phyloP scores from a whole-genome alignment of 202 grass and related monocot species.

The Musa balbisiana region DNA sequence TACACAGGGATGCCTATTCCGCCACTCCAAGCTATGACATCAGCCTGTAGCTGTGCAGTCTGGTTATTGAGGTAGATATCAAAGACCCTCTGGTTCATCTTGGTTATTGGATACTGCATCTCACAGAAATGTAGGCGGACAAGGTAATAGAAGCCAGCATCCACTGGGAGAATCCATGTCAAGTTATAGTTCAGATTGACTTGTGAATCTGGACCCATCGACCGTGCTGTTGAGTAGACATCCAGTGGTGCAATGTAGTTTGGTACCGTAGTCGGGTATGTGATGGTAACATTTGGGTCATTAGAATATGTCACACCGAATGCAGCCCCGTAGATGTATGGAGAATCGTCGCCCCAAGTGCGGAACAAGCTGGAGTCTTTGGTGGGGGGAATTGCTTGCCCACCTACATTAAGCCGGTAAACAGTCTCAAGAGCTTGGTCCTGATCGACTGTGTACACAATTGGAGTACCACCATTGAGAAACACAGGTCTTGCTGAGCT shows the following conservation, averaged over 20 bases:
- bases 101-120: conserved; percentile 6
- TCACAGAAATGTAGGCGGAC: conserved; percentile 21
- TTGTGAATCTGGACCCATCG: not conserved
- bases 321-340: not conserved
- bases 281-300: not conserved
- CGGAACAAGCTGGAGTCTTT: conserved; percentile 6
- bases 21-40: conserved; percentile 4
- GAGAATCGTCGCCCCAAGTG: not conserved
- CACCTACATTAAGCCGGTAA: conserved; percentile 14
- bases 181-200: conserved; percentile 19
- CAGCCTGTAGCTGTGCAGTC: not conserved
- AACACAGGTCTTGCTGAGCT: not conserved
- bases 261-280: not conserved
- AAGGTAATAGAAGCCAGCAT: conserved; percentile 14
- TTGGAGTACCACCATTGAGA: not conserved
- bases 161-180: conserved; percentile 8
- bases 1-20: conserved; percentile 4
- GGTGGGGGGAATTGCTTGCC: not conserved
- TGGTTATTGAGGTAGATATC: conserved; percentile 14
- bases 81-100: conserved; percentile 1
- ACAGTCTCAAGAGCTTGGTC: not conserved
- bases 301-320: conserved; percentile 8
- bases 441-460: not conserved
- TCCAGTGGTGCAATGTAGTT: conserved; percentile 4
- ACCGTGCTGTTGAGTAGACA: conserved; percentile 10